These are phyloP conservation scores for Globisporangium barbulae DNA, from an alignment of 352 stramenopile genomes.

Conservation along the genomic window DNA sequence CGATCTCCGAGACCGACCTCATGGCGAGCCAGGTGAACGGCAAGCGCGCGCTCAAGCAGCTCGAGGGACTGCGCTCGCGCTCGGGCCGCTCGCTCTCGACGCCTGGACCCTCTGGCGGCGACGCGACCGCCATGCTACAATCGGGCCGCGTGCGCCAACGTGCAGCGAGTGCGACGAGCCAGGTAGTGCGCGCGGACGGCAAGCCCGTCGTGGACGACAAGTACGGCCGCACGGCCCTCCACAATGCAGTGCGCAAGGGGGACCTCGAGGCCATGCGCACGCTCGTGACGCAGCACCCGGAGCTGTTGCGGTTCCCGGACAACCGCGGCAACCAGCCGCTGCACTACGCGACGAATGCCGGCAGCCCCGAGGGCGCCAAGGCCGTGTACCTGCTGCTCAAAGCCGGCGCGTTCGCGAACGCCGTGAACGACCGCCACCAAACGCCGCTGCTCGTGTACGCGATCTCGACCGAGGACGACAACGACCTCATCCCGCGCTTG, in stretches of 20 bases:
- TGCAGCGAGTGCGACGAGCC: not conserved
- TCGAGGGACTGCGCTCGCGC: slow-evolving; percentile 15
- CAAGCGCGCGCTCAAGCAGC: slow-evolving; percentile 11
- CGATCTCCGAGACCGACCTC: slow-evolving; percentile 55
- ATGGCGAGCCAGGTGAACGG: slow-evolving; percentile 25
- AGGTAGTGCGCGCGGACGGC: not conserved
- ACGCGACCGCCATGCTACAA: not conserved
- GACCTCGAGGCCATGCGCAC: slow-evolving; percentile 33
- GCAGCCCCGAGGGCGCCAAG: slow-evolving; percentile 27
- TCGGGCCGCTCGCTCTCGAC: slow-evolving; percentile 11
- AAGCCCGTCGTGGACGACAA: slow-evolving; percentile 26
- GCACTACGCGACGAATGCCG: slow-evolving; percentile 49
- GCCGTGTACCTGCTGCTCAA: slow-evolving; percentile 47
- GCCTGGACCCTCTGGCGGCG: slow-evolving; percentile 1
- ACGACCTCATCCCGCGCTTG: slow-evolving; percentile 42
- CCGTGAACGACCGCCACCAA: slow-evolving; percentile 45
- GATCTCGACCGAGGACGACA: slow-evolving; percentile 48
- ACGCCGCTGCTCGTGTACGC: slow-evolving; percentile 52
- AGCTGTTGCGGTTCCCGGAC: slow-evolving; percentile 34
- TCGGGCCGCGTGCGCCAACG: slow-evolving; percentile 7
- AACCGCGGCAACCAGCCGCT: slow-evolving; percentile 57
- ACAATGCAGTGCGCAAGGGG: slow-evolving; percentile 50
- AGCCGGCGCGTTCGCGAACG: slow-evolving; percentile 47
- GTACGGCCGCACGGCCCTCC: slow-evolving; percentile 42
- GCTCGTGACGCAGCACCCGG: slow-evolving; percentile 32